These are phyloP conservation scores for Rhizopus microsporus DNA, from an alignment of 371 early-diverging fungal species.

Conservation along the genomic window DNA sequence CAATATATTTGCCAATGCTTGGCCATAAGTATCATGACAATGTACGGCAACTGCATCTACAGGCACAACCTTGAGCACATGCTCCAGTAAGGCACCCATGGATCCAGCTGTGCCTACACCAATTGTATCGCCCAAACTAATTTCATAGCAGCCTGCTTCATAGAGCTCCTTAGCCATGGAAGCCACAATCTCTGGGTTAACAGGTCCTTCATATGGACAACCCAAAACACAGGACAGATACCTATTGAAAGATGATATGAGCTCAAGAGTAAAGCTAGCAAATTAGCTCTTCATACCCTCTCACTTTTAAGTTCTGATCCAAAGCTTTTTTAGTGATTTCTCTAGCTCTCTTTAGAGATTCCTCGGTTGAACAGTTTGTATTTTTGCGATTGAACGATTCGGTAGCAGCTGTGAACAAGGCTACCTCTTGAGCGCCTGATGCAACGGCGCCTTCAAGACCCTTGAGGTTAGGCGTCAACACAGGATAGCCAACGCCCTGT, in stretches of 20 bases:
- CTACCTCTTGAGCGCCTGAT: conserved; percentile 85
- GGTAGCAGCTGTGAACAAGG: conserved; percentile 91
- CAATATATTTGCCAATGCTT: conserved; percentile 93
- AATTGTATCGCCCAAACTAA: conserved; percentile 96
- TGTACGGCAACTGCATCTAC: conserved; percentile 86
- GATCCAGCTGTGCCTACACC: conserved; percentile 90
- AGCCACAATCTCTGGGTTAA: conserved; percentile 75
- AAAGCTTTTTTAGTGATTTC: conserved; percentile 71
- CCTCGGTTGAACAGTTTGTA: conserved; percentile 90
- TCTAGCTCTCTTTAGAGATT: conserved; percentile 76
- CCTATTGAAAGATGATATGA: conserved; percentile 25
- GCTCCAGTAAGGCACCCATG: conserved; percentile 72
- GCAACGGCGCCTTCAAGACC: conserved; percentile 83
- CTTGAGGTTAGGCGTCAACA: conserved; percentile 90
- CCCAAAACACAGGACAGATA: conserved; percentile 93
- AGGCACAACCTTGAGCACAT: conserved; percentile 74
- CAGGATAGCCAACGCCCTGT: conserved; percentile 80
- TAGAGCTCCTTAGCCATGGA: conserved; percentile 71
- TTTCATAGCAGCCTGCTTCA: conserved; percentile 96
- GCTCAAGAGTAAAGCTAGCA: not conserved
- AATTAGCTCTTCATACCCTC: conserved; percentile 60
- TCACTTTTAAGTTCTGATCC: conserved; percentile 70
- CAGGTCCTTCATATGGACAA: conserved; percentile 91
- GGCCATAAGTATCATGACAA: conserved; percentile 98
- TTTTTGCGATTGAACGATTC: conserved; percentile 90